A percentile compares a stretch with the other conserved stretches of the same genome.
Evolutionary conservation across 2,329 filamentous ascomycete species (phyloP).

Genomic region (Parastagonospora avenae): DNA sequence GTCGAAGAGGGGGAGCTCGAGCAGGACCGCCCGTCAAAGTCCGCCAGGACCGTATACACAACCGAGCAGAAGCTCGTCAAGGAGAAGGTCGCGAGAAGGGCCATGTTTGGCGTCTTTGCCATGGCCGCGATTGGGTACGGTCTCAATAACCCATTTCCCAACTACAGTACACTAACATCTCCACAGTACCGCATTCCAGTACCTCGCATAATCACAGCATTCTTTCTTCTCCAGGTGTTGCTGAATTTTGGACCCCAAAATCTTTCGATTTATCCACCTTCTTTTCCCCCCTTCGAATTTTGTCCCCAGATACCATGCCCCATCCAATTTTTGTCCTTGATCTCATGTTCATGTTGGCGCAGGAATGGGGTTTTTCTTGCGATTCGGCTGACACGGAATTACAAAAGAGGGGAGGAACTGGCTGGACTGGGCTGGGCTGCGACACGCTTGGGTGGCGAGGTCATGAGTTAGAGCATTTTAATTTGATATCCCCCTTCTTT

Average conservation of each 20-base stretch:
- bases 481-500: constrained; percentile 18
- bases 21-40: constrained; percentile 68
- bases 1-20: constrained; percentile 57
- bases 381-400: constrained; percentile 1
- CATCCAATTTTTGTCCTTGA: constrained; percentile 5
- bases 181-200: constrained; percentile 36
- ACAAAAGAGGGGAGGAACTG: constrained; percentile 12
- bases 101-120: constrained; percentile 82
- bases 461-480: constrained; percentile 29
- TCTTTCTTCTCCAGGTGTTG: background rate
- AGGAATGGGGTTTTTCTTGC: constrained; percentile 9
- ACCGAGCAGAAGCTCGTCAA: constrained; percentile 80
- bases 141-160: background rate
- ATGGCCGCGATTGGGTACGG: constrained; percentile 91
- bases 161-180: constrained; percentile 18
- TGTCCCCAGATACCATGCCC: constrained; percentile 20
- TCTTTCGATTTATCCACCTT: background rate
- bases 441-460: constrained; percentile 20
- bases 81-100: constrained; percentile 83
- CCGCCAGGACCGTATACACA: constrained; percentile 61
- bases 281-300: constrained; percentile 9
- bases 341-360: constrained; percentile 11
- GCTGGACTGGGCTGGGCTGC: constrained; percentile 5
- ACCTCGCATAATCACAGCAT: constrained; percentile 24
- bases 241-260: constrained; percentile 13